A percentile compares a stretch with the other conserved stretches of the same genome.
Conservation (phyloP, 2,329 filamentous ascomycete genomes). For the Biscogniauxia sp. region DNA sequence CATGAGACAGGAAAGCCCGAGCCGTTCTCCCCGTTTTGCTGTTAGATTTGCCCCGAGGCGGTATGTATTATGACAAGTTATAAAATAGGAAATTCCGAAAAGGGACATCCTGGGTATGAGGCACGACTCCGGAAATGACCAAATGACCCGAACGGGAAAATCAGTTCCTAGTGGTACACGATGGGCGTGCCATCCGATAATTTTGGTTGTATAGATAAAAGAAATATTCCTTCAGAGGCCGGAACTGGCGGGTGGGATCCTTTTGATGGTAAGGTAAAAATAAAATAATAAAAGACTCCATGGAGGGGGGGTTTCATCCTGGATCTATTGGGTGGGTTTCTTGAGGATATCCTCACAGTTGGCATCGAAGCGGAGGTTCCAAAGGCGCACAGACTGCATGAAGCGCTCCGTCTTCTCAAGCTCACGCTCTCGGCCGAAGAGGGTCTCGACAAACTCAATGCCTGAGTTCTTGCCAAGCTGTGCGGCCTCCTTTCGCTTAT, state of each 20-base stretch:
- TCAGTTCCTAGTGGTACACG: constrained; percentile 30
- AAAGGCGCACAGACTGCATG: constrained; percentile 84
- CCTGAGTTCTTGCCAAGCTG: constrained; percentile 90
- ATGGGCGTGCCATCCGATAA: constrained; percentile 26
- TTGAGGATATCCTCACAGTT: constrained; percentile 89
- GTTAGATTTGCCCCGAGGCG: constrained; percentile 28
- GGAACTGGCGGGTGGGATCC: not conserved
- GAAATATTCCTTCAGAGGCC: not conserved
- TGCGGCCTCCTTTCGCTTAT: constrained; percentile 65
- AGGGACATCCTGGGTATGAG: constrained; percentile 23
- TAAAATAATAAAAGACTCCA: constrained; percentile 7
- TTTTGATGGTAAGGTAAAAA: not conserved
- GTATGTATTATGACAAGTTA: constrained; percentile 29
- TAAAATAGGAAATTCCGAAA: constrained; percentile 25
- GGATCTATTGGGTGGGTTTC: constrained; percentile 52
- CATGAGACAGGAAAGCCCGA: constrained; percentile 30
- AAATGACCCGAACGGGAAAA: constrained; percentile 18
- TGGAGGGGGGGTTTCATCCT: constrained; percentile 4
- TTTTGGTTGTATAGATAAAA: constrained; percentile 10
- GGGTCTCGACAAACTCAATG: constrained; percentile 91
- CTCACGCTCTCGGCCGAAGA: constrained; percentile 90
- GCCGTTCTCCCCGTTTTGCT: constrained; percentile 27
- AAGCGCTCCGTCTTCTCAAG: constrained; percentile 87
- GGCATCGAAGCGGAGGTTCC: constrained; percentile 91
- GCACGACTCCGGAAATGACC: constrained; percentile 20